These are phyloP conservation scores for Mucor racemosus DNA, from an alignment of 371 early-diverging fungal species.

Conservation along the genomic window DNA sequence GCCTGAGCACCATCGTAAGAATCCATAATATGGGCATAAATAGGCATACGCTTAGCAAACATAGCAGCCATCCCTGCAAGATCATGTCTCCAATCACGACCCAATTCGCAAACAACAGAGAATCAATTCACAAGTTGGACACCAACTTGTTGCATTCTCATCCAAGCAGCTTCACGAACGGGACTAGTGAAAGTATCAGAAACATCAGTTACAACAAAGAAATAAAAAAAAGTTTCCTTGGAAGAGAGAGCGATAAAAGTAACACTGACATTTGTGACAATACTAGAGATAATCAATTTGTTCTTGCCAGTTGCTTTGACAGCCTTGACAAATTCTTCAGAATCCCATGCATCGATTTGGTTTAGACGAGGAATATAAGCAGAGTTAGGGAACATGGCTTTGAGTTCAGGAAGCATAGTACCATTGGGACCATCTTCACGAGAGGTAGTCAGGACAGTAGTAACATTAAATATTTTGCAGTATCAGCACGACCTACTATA, in stretches of 20 bases:
- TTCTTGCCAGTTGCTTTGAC: conserved; percentile 36
- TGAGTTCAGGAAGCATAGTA: conserved; percentile 26
- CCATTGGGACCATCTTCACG: conserved; percentile 38
- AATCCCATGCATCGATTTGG: conserved; percentile 42
- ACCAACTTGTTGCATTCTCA: conserved; percentile 34
- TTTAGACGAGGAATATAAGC: conserved; percentile 33
- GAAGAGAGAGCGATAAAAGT: conserved; percentile 35
- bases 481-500: too few relatives aligned
- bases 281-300: conserved; percentile 37
- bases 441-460: conserved; percentile 33
- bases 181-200: conserved; percentile 29
- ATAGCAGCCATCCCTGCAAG: conserved; percentile 27
- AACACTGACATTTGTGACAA: conserved; percentile 39
- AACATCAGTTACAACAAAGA: conserved; percentile 35
- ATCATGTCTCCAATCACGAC: conserved; percentile 32
- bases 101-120: conserved; percentile 33
- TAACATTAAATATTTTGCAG: too few relatives aligned
- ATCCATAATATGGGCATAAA: conserved; percentile 31
- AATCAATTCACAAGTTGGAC: conserved; percentile 30
- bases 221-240: conserved; percentile 31
- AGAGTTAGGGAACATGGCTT: conserved; percentile 30
- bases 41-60: conserved; percentile 33
- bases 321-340: conserved; percentile 29
- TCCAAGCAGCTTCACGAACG: conserved; percentile 34
- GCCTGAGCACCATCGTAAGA: conserved; percentile 30